Conservation (phyloP, 192 early-diverging fungal genomes). For the Cetraspora pellucida region DNA sequence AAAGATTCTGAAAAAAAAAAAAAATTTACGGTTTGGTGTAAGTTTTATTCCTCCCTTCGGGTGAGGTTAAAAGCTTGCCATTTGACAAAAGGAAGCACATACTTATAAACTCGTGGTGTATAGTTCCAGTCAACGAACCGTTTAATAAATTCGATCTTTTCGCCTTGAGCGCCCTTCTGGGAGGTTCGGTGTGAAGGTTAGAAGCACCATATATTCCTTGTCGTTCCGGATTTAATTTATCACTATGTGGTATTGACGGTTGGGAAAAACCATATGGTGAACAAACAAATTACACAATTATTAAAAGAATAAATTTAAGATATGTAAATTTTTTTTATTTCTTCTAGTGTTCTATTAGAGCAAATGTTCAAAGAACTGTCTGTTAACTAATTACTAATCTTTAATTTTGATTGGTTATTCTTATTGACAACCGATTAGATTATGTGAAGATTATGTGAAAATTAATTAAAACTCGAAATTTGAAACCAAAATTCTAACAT, state of each 20-base stretch:
- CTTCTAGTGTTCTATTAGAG: no score
- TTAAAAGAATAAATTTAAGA: no score
- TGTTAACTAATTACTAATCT: no score
- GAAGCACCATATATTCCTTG: conserved; percentile 33
- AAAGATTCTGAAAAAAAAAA: neutral
- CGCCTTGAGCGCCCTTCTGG: conserved; percentile 1
- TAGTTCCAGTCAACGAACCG: conserved; percentile 36
- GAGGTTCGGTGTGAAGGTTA: neutral
- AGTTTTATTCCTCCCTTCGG: neutral
- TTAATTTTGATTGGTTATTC: no score
- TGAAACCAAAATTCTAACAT: no score
- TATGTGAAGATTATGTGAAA: no score
- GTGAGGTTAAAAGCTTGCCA: neutral
- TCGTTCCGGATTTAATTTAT: conserved; percentile 25
- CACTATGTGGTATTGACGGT: conserved; percentile 33
- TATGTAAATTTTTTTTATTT: no score
- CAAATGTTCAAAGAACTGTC: no score
- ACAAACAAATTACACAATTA: neutral
- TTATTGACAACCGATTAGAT: no score
- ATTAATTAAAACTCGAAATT: no score
- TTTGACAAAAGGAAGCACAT: conserved; percentile 18
- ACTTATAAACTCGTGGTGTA: conserved; percentile 18
- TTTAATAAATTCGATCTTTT: conserved; percentile 1
- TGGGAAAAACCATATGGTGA: conserved; percentile 34
- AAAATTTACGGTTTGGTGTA: neutral